Evolutionary conservation across 2,329 filamentous ascomycete species (phyloP).

Genomic region (Pseudonectria foliicola): DNA sequence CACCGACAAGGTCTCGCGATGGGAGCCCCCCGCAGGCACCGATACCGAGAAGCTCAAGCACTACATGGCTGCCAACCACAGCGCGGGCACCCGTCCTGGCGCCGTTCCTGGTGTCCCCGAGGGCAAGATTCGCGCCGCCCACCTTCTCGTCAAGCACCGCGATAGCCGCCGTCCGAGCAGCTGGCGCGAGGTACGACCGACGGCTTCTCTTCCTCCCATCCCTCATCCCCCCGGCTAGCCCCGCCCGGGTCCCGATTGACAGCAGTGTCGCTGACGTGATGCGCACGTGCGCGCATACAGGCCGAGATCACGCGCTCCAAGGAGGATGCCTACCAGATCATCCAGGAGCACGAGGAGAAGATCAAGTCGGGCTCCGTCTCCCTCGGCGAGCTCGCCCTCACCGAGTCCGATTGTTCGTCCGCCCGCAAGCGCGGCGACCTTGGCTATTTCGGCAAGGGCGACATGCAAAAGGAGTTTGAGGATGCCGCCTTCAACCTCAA

Average conservation of each 20-base stretch:
- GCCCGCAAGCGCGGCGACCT: conserved; percentile 90
- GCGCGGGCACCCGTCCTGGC: conserved; percentile 37
- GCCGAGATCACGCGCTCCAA: conserved; percentile 81
- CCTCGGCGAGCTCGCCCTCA: conserved; percentile 77
- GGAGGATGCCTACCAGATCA: conserved; percentile 74
- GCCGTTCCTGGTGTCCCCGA: conserved; percentile 41
- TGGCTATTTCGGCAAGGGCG: conserved; percentile 87
- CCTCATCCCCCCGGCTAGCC: no score
- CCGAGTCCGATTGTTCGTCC: conserved; percentile 92
- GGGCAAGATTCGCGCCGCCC: conserved; percentile 88
- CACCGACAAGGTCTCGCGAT: conserved; percentile 77
- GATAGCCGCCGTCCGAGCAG: conserved; percentile 83
- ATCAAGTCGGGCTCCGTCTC: conserved; percentile 64
- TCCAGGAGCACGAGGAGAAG: conserved; percentile 65
- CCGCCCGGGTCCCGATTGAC: conserved; percentile 5
- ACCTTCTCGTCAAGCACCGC: conserved; percentile 88
- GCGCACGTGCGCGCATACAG: conserved; percentile 23
- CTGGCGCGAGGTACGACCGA: conserved; percentile 65
- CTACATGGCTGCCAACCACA: conserved; percentile 89
- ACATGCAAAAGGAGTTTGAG: conserved; percentile 99
- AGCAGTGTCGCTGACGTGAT: conserved; percentile 3
- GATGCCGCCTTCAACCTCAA: conserved; percentile 88
- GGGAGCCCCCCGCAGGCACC: conserved; percentile 85
- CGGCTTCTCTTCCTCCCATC: background rate
- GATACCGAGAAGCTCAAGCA: conserved; percentile 88